Base-by-base conservation (phyloP, 2,329 filamentous ascomycete species). In the Talaromyces marneffei region DNA sequence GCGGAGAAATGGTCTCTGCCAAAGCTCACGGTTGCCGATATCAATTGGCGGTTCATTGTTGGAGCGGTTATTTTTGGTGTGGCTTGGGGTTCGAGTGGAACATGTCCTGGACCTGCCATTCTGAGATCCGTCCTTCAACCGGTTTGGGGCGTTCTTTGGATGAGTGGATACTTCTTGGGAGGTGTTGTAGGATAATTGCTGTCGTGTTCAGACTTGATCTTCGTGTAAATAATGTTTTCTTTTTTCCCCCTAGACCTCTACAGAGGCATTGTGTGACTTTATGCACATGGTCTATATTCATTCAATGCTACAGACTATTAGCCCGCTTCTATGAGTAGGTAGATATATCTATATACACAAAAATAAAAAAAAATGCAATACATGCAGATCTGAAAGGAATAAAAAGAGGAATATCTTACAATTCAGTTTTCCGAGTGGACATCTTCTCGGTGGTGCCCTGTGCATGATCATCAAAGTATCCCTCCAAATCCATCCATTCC, bases 401-500 rank as follows among this genome's bases (percentile, higher is more conserved):
- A 5, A 27, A 35, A 50, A 39, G n/a, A 48, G 29, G 20, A 23
- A 60, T 46, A 50, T 54, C 74, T 77, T 76, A 78, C 75, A 78
- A 68, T 67, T 78, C 75, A 55, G 73, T 75, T 64, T 77, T 77
- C 52, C 63, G 65, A 48, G 31, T 63, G 56, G 42, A 20, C 48
- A 59, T 33, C 12, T n/a, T 50, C 44, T 42, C 35, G 37, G 59
- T 18, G 29, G 50, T 20, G 12, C 23, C 10, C 9, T 52, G 33
- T n/a, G 39, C 48, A 8, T 46, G 18, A 4, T 16, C 35, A 46
- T 73, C 73, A 58, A 86, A 74, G 63, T 75, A 82, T 1, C 80
- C 84, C 65, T 87, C 86, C 63, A 97, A 75, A 66, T 96, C 92
- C 84, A 97, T 85, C 92, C 92, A 97, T 76, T 97, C 93, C 0